Evolutionary conservation across 495 filamentous ascomycete species (phyloP), one percentile per base, ranked within the genome.

Genomic region (Trichoderma erinaceum): DNA sequence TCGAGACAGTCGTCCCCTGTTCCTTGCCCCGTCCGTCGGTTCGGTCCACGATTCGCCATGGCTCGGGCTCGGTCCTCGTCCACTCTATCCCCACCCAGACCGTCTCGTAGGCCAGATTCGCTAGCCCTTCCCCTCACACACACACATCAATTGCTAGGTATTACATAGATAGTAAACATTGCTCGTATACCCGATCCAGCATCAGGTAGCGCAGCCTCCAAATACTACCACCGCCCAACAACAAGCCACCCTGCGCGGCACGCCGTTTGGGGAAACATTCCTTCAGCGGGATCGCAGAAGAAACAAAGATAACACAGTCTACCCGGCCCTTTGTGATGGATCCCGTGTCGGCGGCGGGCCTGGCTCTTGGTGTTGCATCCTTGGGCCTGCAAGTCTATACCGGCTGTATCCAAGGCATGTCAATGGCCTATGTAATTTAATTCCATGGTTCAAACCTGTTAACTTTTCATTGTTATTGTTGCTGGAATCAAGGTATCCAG

Each of bases 331-430:
- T n/a, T n/a, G n/a, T n/a, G n/a, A n/a, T 81, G 78, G 79, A 81
- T 69, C 79, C 79, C 4, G 70, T 82, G 13, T 76, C 77, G 16
- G 65, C 75, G 1, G 73, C 75, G 3, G 80, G 80, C 25, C 73
- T 82, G 64, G 79, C 77, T 41, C 67, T 82, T 43, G 74, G 78
- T 61, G 76, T 82, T 43, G 79, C 79, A 7, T 75, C 71, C 1
- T 72, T 82, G 21, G 77, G 76, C 8, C 68, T 76, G 1, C 79
- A 81, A 66, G 77, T 82, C 11, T 82, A 80, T 58, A 74, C 74
- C 1, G 71, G 74, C n/a, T 78, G 76, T 66, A 73, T 81, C 21
- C 77, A 81, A 75, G 70, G 73, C 74, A 67, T 58, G 38, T 61
- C 32, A 41, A 41, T 65, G 61, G 41, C 52, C 48, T 66, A 11